A percentile compares a stretch with the other conserved stretches of the same genome.
These are phyloP conservation scores for Tylopilus felleus DNA, from an alignment of 768 basidiomycete genomes.

Conservation along the genomic window DNA sequence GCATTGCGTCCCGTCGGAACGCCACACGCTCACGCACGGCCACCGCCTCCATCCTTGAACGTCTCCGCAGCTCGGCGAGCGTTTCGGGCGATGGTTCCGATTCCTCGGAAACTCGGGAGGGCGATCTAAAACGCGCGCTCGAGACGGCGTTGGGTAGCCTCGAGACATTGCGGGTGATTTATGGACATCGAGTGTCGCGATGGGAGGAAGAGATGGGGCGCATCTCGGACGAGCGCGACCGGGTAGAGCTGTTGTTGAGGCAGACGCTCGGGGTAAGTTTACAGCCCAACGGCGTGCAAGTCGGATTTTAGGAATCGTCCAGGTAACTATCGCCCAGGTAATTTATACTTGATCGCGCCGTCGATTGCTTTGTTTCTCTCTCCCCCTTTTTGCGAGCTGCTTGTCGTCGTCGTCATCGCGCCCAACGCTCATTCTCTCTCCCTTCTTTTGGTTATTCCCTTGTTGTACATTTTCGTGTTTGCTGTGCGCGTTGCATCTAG, in stretches of 20 bases:
- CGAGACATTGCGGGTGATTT: conserved; percentile 57
- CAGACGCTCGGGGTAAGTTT: conserved; percentile 56
- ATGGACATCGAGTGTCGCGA: conserved; percentile 63
- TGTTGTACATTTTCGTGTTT: background rate
- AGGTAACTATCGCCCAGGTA: background rate
- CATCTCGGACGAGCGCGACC: conserved; percentile 63
- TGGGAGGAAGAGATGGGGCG: conserved; percentile 70
- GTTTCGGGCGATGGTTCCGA: conserved; percentile 57
- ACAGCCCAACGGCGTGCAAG: conserved; percentile 16
- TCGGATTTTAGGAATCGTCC: background rate
- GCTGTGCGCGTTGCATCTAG: background rate
- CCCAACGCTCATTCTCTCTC: background rate
- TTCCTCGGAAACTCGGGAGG: conserved; percentile 50
- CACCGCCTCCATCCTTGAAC: conserved; percentile 45
- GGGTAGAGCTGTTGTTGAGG: conserved; percentile 59
- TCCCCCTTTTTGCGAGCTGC: background rate
- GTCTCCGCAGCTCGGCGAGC: conserved; percentile 37
- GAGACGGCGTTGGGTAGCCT: conserved; percentile 68
- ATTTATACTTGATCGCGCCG: background rate
- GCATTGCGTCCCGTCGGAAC: conserved; percentile 55
- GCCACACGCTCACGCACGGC: conserved; percentile 44
- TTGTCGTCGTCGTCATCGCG: background rate
- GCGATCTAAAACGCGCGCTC: conserved; percentile 64
- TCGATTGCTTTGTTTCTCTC: background rate
- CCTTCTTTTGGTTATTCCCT: background rate